Evolutionary conservation across 2,329 filamentous ascomycete genomes (phyloP), one percentile per base, ranked within the genome.

Genomic region (Aspergillus neoniger): DNA sequence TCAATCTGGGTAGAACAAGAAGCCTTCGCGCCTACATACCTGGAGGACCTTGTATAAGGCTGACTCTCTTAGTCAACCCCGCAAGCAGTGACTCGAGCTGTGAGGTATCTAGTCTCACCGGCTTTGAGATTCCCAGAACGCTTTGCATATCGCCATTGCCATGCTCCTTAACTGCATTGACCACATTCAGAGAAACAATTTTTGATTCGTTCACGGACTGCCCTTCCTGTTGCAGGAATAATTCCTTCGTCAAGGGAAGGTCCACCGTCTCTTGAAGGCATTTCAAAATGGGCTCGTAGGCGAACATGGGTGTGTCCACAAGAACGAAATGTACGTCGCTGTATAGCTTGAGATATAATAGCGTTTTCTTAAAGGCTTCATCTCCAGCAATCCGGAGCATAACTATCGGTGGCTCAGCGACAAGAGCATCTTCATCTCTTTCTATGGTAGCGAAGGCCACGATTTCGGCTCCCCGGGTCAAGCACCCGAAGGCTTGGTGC

Each of bases 11-110:
- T 14, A 53, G 47, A 6, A 47, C 4, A 43, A n/a, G 15, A 5
- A 9, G 6, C 9, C 6, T 23, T 50, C 25, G 49, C 19, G 3
- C 3, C 19, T 28, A 14, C 75, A 61, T 79, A 86, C 86, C 89
- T 65, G 90, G 90, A 1, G 90, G 90, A 0, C 90, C 90, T 76
- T 91, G 89, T 1, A 92, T 89, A 0, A 88, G 71, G 51, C 84
- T 86, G 0, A 91, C 72, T 0, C 75, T 73, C 7, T 81, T 82
- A 0, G 70, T 76, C 0, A 92, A 66, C 0, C 85, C 84, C 15
- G 80, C 72, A 2, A 85, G 62, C 0, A 92, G 69, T 1, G 88
- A 87, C 0, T 77, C 65, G 0, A 81, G 74, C 65, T 92, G 89
- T 0, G 87, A 82, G 9, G 72, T 53, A 59, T 86, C 84, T 0